Conservation (phyloP, 2,329 filamentous ascomycete species). For the Penicillium sp. region DNA sequence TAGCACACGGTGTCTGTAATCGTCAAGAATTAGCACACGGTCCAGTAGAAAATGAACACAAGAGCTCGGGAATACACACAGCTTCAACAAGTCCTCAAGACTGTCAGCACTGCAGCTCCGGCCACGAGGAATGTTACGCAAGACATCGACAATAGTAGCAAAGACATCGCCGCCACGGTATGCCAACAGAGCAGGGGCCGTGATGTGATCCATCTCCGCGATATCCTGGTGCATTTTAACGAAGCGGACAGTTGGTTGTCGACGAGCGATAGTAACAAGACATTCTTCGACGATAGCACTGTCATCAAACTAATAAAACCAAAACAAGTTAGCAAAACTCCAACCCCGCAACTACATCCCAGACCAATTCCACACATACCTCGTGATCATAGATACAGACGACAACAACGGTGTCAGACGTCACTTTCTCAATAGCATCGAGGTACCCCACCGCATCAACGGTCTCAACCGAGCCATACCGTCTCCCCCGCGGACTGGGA, state of each 20-base stretch:
- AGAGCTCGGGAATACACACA: constrained; percentile 40
- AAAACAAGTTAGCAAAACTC: not conserved
- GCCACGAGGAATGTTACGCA: constrained; percentile 74
- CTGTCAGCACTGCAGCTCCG: constrained; percentile 51
- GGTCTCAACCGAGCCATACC: constrained; percentile 74
- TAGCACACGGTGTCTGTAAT: constrained; percentile 32
- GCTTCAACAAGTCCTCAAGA: constrained; percentile 57
- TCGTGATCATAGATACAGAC: constrained; percentile 90
- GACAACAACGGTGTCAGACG: constrained; percentile 76
- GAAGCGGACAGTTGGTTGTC: constrained; percentile 73
- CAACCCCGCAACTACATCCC: not conserved
- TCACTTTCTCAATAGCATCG: constrained; percentile 92
- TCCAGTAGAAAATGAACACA: not conserved
- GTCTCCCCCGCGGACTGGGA: constrained; percentile 71
- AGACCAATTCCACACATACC: constrained; percentile 53
- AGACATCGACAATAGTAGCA: constrained; percentile 80
- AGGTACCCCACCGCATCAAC: constrained; percentile 91
- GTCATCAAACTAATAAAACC: constrained; percentile 63
- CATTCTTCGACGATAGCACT: constrained; percentile 76
- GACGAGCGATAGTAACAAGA: constrained; percentile 69
- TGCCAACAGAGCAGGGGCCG: constrained; percentile 81
- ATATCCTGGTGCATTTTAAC: constrained; percentile 88
- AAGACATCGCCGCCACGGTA: constrained; percentile 90
- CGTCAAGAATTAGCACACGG: constrained; percentile 4
- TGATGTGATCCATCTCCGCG: constrained; percentile 88